phyloP scores from a whole-genome alignment of 208 protist genomes.

The Crithidia bombi region DNA sequence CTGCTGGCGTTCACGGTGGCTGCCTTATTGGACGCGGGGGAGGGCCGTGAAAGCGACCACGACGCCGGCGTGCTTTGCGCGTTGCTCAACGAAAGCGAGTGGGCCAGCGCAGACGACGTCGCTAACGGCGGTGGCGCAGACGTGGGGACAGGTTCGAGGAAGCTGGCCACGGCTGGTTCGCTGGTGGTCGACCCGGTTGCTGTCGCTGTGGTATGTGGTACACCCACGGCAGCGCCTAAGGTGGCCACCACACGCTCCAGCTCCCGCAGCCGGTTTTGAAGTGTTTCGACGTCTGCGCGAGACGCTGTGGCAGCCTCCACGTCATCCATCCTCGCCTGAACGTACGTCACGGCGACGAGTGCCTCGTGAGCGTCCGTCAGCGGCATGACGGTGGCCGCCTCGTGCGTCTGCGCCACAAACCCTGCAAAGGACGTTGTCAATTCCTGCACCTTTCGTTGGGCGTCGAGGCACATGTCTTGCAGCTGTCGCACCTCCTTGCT shows the following conservation, averaged over 20 bases:
- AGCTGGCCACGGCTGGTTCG: background rate
- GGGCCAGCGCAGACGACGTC: background rate
- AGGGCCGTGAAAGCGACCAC: background rate
- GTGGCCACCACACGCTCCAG: constrained; percentile 23
- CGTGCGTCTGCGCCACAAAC: constrained; percentile 49
- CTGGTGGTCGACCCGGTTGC: background rate
- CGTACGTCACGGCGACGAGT: constrained; percentile 32
- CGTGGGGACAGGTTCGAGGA: background rate
- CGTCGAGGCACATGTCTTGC: constrained; percentile 38
- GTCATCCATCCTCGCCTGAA: constrained; percentile 38
- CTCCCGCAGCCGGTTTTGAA: constrained; percentile 35
- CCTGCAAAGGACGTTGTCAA: constrained; percentile 44
- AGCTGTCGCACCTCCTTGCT: constrained; percentile 46
- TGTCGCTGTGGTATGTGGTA: background rate
- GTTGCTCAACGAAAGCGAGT: constrained; percentile 3
- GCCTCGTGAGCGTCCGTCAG: constrained; percentile 38
- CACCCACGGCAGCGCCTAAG: constrained; percentile 4
- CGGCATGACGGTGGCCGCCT: constrained; percentile 25
- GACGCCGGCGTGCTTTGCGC: background rate
- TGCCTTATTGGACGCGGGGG: background rate
- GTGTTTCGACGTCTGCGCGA: constrained; percentile 28
- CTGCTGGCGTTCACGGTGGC: no score
- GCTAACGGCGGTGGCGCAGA: background rate
- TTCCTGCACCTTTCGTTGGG: constrained; percentile 40
- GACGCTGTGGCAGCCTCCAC: constrained; percentile 37